These are phyloP conservation scores for Chlamydomonas applanata DNA, from an alignment of 139 green algal species.

Conservation along the genomic window DNA sequence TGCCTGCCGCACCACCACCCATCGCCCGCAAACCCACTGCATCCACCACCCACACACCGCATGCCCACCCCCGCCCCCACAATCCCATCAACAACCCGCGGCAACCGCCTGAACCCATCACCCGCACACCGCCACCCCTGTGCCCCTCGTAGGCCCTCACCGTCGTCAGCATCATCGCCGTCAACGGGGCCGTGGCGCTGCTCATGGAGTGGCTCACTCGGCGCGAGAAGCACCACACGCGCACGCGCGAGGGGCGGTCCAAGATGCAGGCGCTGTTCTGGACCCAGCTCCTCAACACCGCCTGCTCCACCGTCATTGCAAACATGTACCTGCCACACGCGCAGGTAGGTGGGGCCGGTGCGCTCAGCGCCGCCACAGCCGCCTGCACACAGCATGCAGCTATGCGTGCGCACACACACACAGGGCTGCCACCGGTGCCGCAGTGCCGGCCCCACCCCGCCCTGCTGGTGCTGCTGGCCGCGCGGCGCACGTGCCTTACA, in stretches of 20 bases:
- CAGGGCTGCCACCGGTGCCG: not conserved
- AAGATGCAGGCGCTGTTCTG: constrained; percentile 17
- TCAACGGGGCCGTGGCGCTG: constrained; percentile 36
- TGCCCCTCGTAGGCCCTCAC: constrained; percentile 25
- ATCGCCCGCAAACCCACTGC: too few relatives aligned
- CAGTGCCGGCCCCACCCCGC: too few relatives aligned
- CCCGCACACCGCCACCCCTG: not conserved
- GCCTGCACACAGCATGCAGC: too few relatives aligned
- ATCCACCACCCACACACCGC: too few relatives aligned
- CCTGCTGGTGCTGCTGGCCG: too few relatives aligned
- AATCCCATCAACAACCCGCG: too few relatives aligned
- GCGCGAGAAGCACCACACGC: constrained; percentile 59
- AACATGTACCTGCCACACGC: constrained; percentile 49
- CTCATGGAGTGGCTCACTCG: constrained; percentile 31
- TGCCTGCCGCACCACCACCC: too few relatives aligned
- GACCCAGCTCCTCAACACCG: constrained; percentile 47
- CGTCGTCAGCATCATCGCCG: constrained; percentile 41
- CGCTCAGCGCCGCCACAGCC: too few relatives aligned
- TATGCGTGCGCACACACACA: not conserved
- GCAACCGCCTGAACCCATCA: too few relatives aligned
- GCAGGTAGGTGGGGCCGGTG: not conserved
- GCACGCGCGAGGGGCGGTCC: constrained; percentile 35
- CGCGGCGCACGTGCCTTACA: too few relatives aligned
- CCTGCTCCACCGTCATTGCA: constrained; percentile 53
- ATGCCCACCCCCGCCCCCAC: too few relatives aligned